A percentile compares a stretch with the other conserved stretches of the same genome.
phyloP scores from a whole-genome alignment of 768 basidiomycete genomes.

The Boletellus ananiceps region DNA sequence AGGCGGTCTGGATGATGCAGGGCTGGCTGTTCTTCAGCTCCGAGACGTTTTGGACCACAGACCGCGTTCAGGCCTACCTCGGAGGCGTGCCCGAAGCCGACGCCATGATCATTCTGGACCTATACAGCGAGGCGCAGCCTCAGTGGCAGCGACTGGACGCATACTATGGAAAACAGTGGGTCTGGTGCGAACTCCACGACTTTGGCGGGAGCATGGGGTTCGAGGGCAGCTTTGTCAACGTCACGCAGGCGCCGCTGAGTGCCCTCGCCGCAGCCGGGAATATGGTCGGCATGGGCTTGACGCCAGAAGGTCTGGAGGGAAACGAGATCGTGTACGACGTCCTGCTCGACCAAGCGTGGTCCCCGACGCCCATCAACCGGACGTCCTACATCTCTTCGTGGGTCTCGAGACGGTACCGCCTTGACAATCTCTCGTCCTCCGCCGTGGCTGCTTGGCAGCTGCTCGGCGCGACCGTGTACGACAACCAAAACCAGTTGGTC shows the following conservation, averaged over 20 bases:
- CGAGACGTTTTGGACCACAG: slow-evolving; percentile 36
- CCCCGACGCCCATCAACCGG: slow-evolving; percentile 29
- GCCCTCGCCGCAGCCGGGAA: slow-evolving; percentile 29
- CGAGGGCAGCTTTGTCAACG: slow-evolving; percentile 35
- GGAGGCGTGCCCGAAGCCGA: slow-evolving; percentile 35
- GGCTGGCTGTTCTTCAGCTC: slow-evolving; percentile 40
- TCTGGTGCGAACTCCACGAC: slow-evolving; percentile 41
- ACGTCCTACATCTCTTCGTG: slow-evolving; percentile 31
- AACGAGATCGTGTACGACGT: slow-evolving; percentile 42
- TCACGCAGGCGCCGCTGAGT: slow-evolving; percentile 30
- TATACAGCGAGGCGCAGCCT: slow-evolving; percentile 38
- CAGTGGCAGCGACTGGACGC: slow-evolving; percentile 39
- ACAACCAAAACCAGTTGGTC: slow-evolving; percentile 30
- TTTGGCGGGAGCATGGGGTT: slow-evolving; percentile 38
- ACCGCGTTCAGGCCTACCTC: slow-evolving; percentile 37
- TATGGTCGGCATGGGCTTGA: slow-evolving; percentile 38
- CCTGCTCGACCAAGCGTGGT: slow-evolving; percentile 41
- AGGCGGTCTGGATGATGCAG: slow-evolving; percentile 41
- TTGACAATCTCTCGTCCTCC: slow-evolving; percentile 21
- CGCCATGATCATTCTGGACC: slow-evolving; percentile 39
- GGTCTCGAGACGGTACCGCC: slow-evolving; percentile 34
- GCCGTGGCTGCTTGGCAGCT: slow-evolving; percentile 34
- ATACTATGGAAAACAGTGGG: slow-evolving; percentile 39
- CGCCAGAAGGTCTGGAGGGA: slow-evolving; percentile 40
- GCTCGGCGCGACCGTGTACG: slow-evolving; percentile 37